Conservation (phyloP, 768 basidiomycete species). For the Chalciporus sphaerocephalus region DNA sequence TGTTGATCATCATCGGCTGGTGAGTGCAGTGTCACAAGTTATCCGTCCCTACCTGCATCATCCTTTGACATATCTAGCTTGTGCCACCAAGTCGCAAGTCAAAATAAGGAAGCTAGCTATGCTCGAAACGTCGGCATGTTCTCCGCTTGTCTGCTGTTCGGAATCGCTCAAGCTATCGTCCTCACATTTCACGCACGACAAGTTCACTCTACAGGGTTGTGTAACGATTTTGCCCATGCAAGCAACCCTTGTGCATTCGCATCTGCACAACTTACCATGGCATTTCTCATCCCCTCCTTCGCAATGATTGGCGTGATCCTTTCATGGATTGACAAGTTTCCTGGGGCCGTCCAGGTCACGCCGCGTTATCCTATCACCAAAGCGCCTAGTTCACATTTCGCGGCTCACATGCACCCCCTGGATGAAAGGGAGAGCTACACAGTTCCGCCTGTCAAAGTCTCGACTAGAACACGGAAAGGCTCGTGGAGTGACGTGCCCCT, state of each 20-base stretch:
- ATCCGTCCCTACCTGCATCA: neutral
- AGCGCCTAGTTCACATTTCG: constrained; percentile 28
- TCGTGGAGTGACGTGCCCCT: constrained; percentile 25
- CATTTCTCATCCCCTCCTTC: constrained; percentile 25
- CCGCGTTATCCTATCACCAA: constrained; percentile 28
- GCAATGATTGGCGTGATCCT: constrained; percentile 19
- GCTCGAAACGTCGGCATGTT: constrained; percentile 23
- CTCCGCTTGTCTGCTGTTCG: constrained; percentile 14
- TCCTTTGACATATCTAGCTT: constrained; percentile 3
- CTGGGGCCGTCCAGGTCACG: constrained; percentile 22
- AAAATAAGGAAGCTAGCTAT: constrained; percentile 20
- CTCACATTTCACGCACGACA: constrained; percentile 29
- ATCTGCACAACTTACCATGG: constrained; percentile 24
- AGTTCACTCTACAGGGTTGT: constrained; percentile 16
- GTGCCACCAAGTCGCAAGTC: constrained; percentile 10
- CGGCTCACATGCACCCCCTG: constrained; percentile 20
- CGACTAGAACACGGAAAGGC: constrained; percentile 9
- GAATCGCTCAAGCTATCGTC: constrained; percentile 12
- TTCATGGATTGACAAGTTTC: constrained; percentile 28
- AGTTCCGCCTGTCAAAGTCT: constrained; percentile 4
- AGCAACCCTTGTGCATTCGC: constrained; percentile 20
- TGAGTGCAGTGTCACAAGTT: constrained; percentile 5
- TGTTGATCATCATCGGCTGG: constrained; percentile 17
- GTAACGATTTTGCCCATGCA: constrained; percentile 27
- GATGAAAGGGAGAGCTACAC: constrained; percentile 17